Base-by-base conservation (phyloP, 2,329 filamentous ascomycete species). In the Colletotrichum trifolii region DNA sequence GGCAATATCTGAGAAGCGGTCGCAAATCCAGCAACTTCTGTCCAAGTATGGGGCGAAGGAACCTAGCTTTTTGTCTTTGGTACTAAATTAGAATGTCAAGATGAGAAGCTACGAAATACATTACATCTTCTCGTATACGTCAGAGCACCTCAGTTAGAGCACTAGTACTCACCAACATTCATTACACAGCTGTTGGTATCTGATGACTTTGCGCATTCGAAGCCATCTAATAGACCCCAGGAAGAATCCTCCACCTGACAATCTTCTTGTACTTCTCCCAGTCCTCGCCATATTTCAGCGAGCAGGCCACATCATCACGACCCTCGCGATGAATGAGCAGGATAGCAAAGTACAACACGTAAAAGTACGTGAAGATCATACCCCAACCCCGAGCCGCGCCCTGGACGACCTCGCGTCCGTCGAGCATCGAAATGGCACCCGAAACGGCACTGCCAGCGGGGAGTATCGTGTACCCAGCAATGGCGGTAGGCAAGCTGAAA, bases 311-410 rank as follows among this genome's bases (percentile, higher is more conserved):
- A 70, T 95, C 92, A 70, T 96, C 93, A 57, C 92, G 84, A 64
- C 86, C 81, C 76, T 94, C 91, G 33, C 93, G 89, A 74, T 96
- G 92, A 49, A 96, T 81, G n/a, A 96, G 82, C 67, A 96, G 77
- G 8, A 94, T 79, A 1, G 88, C 92, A 77, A 96, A 96, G 79
- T 96, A 96, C 8, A 94, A 69, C 69, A 95, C 83, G 78, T 93
- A 96, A 75, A 95, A 95, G 79, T 96, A 96, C 0, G 92, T 95
- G 70, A 95, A 86, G 38, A 92, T 78, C 78, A 92, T 92, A 46
- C 90, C 92, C 84, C 89, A 94, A 11, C 91, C 92, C 69, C 84
- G 86, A 35, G 89, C 87, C 34, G 88, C 87, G 25, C 87, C 89
- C 46, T 87, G 87, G 7, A 91, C 81, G 1, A 91, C 82, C 67